Conservation (phyloP, 768 basidiomycete genomes). For the Steccherinum ochraceum region DNA sequence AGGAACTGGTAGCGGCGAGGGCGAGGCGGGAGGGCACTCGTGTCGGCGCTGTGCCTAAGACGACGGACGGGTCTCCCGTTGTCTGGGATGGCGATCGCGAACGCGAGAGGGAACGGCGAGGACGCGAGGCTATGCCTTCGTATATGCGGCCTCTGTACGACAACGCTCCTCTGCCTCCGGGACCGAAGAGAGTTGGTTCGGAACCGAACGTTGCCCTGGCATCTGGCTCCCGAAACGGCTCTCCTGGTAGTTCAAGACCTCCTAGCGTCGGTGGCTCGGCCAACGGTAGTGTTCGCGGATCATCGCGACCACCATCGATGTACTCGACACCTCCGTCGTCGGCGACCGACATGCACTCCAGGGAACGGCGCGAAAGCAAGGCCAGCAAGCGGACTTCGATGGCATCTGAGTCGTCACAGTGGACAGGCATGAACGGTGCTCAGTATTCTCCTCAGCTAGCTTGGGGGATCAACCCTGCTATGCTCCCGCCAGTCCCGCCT, state of each 20-base stretch:
- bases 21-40: constrained; percentile 47
- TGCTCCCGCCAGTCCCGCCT: constrained; percentile 7
- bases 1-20: constrained; percentile 57
- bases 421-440: constrained; percentile 5
- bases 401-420: constrained; percentile 13
- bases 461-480: constrained; percentile 11
- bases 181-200: constrained; percentile 23
- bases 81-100: constrained; percentile 15
- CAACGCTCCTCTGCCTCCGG: neutral
- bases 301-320: constrained; percentile 50
- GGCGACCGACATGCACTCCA: constrained; percentile 20
- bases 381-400: constrained; percentile 21
- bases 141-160: constrained; percentile 19
- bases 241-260: constrained; percentile 47
- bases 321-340: constrained; percentile 51
- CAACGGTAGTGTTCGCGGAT: constrained; percentile 30
- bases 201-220: constrained; percentile 17
- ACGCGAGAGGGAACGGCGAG: constrained; percentile 17
- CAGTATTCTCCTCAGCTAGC: constrained; percentile 8
- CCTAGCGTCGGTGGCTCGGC: constrained; percentile 33
- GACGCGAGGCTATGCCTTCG: constrained; percentile 5
- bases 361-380: constrained; percentile 29
- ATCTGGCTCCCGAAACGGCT: constrained; percentile 31
- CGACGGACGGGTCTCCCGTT: neutral
- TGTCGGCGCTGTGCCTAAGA: constrained; percentile 13